Percentiles rank a stretch among this genome's conserved stretches.
phyloP scores from a whole-genome alignment of 1,284 basidiomycete species.

The Cutaneotrichosporon mucoides region DNA sequence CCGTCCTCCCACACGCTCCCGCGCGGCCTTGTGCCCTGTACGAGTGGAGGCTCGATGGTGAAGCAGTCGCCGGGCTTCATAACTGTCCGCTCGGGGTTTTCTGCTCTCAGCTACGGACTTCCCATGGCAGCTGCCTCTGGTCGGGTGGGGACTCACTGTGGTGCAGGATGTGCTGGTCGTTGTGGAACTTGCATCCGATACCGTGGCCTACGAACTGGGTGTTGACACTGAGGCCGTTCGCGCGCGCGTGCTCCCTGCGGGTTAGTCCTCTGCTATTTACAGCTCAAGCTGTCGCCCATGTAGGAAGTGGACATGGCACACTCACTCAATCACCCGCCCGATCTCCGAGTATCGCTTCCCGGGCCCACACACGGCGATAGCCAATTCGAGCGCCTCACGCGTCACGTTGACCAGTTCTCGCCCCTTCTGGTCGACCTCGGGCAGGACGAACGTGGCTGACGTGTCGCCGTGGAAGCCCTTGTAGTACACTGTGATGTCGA shows the following conservation, averaged over 20 bases:
- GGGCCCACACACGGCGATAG: constrained; percentile 71
- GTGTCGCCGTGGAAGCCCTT: constrained; percentile 83
- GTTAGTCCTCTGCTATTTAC: background rate
- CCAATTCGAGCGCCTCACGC: constrained; percentile 64
- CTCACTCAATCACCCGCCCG: constrained; percentile 67
- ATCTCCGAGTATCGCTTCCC: constrained; percentile 68
- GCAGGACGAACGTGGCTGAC: constrained; percentile 72
- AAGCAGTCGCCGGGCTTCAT: constrained; percentile 83
- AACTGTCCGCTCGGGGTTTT: constrained; percentile 68
- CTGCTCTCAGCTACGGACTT: constrained; percentile 47
- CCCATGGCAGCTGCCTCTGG: background rate
- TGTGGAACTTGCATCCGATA: constrained; percentile 78
- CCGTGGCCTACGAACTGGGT: constrained; percentile 67
- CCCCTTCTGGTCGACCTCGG: constrained; percentile 66
- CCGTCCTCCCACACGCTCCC: constrained; percentile 79
- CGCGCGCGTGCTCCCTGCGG: constrained; percentile 45
- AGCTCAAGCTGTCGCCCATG: background rate
- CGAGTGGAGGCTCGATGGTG: constrained; percentile 78
- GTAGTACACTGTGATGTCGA: constrained; percentile 75
- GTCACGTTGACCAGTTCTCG: constrained; percentile 61
- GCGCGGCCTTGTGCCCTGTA: constrained; percentile 64
- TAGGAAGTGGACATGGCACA: constrained; percentile 19
- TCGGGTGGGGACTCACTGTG: constrained; percentile 49
- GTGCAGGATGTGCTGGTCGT: constrained; percentile 79
- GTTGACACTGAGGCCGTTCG: constrained; percentile 61